Base-by-base conservation (phyloP, 495 filamentous ascomycete species). In the Cetradonia linearis region DNA sequence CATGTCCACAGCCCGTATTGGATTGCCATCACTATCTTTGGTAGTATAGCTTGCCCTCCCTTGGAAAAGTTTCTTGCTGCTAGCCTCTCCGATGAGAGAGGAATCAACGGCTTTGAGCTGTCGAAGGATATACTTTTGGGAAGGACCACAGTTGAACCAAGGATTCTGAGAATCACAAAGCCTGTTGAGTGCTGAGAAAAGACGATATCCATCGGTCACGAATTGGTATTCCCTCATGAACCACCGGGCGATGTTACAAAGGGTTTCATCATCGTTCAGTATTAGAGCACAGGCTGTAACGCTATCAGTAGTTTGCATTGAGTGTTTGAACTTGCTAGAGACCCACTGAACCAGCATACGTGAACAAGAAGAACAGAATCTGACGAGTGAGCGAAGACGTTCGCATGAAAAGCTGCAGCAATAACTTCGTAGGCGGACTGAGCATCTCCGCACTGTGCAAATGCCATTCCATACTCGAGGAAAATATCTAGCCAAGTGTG, bases 61-160 rank as follows among this genome's bases (percentile, higher is more conserved):
- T 56, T 74, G 71, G 66, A 71, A 74, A 30, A 73, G 61, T n/a
- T 69, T 70, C 55, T 73, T 65, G 1, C 63, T 62, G 23, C 65
- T 67, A 8, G 55, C 58, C 18, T 73, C 65, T 3, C 70, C 66
- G 8, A 75, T 70, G 1, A 83, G 61, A 10, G 75, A 75, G 61
- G 75, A 83, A 67, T 98, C 93, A 81, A 95, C 89, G 16, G 85
- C 84, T 70, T 95, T 95, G 72, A 96, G 86, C 71, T 92, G 88
- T 25, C 91, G 81, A 11, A 95, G 77, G 68, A 97, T 82, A 69
- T 86, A 94, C 67, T 96, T 96, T 72, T 94, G 90, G 33, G 86
- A 78, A 13, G 81, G 75, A 6, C 77, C 78, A 25, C 78, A 77
- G 63, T 82, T 78, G 67, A 81, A 84, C 50, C 78, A 71, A 7